Base-by-base conservation (phyloP, 2,329 filamentous ascomycete species). In the Diplodia scrobiculata region DNA sequence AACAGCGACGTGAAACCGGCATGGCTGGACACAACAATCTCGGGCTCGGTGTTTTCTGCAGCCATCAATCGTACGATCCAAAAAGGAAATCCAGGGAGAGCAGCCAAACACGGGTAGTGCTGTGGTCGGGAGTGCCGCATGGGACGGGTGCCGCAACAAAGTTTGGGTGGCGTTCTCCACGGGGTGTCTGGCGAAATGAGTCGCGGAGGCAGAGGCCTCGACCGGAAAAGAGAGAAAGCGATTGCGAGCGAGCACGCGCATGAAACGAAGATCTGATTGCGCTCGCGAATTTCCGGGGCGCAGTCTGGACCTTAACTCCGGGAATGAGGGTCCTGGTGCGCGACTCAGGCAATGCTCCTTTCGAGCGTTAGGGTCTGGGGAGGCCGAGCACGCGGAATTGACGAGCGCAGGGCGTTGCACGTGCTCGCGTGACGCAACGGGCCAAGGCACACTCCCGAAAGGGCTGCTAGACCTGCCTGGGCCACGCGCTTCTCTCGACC, bases 71-170 rank as follows among this genome's bases (percentile, higher is more conserved):
- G n/a, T 62, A 50, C 41, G 41, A 62, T 62, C 41, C 5, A 36
- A 62, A 62, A 62, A 62, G 45, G 58, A 62, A 50, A 50, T 36
- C 34, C 19, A 50, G 27, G 58, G 58, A 60, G 58, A 50, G 14
- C 58, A 25, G 17, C 55, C 41, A 60, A 48, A 48, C 55, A 48
- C 27, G 55, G 55, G 38, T 13, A 48, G 38, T 34, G 55, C 38
- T 41, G 6, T 32, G 19, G 52, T 25, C 53, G 38, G 55, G 25
- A 60, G 55, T 47, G 55, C 55, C 9, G 38, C 34, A 34, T 32
- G 41, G 29, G 3, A 34, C 36, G 54, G 14, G 27, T 58, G 29
- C 54, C 9, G 54, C 58, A 36, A 48, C 45, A 62, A 36, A 62
- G 41, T 62, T 62, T 62, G 4, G 32, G 55, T 60, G 55, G 55